Evolutionary conservation across 2,329 filamentous ascomycete species (phyloP).

Genomic region (Pseudocercospora crystallina): DNA sequence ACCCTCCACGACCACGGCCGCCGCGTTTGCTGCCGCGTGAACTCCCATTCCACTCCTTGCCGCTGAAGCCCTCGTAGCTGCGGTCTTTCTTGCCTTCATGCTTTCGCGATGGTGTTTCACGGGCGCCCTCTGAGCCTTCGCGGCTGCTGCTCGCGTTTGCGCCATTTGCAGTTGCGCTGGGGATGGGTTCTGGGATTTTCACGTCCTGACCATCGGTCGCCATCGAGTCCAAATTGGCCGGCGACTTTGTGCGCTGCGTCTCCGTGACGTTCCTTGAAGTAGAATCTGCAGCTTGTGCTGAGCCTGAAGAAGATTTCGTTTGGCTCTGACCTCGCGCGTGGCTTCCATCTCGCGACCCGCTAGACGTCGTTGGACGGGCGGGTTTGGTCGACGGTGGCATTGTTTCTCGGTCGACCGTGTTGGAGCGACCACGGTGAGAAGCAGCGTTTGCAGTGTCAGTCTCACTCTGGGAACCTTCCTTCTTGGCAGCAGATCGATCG

Average conservation of each 20-base stretch:
- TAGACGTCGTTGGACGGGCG: conserved; percentile 8
- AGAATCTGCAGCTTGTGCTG: background rate
- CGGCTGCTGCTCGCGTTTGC: conserved; percentile 16
- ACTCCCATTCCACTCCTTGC: conserved; percentile 25
- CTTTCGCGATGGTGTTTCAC: conserved; percentile 14
- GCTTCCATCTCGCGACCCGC: conserved; percentile 18
- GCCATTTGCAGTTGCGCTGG: conserved; percentile 13
- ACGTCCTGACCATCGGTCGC: conserved; percentile 14
- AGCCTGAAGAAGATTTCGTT: conserved; percentile 1
- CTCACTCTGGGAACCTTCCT: conserved; percentile 17
- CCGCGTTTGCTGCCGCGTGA: conserved; percentile 32
- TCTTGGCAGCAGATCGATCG: conserved; percentile 34
- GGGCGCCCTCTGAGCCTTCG: conserved; percentile 10
- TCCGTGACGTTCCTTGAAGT: conserved; percentile 6
- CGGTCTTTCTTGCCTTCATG: conserved; percentile 27
- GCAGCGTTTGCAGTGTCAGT: conserved; percentile 14
- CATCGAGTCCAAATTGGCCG: conserved; percentile 15
- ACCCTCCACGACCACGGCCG: conserved; percentile 35
- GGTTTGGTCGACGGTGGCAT: conserved; percentile 29
- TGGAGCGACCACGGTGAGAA: conserved; percentile 20
- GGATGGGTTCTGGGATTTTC: conserved; percentile 21
- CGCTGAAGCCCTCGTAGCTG: conserved; percentile 24
- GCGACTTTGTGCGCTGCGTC: conserved; percentile 19
- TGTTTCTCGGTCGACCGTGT: conserved; percentile 29
- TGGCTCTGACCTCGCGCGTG: conserved; percentile 15